Evolutionary conservation across 2,329 filamentous ascomycete species (phyloP).

Genomic region (Trichoderma koningiopsis): DNA sequence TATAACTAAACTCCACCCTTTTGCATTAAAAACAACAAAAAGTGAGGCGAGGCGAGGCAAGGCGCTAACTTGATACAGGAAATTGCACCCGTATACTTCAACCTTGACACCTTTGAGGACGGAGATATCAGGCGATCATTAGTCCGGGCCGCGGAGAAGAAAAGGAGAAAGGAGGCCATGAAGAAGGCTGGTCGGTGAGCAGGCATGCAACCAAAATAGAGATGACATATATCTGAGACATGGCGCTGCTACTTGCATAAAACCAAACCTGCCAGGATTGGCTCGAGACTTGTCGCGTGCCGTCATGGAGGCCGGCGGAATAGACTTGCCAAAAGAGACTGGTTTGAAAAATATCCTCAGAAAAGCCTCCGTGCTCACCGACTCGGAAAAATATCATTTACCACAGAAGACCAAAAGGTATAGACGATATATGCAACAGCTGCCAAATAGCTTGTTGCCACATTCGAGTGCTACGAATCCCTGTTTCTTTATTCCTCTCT

Average conservation of each 20-base stretch:
- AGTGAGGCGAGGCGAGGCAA: slow-evolving; percentile 1
- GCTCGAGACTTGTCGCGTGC: not conserved
- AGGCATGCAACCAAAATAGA: not conserved
- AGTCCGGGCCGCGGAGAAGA: slow-evolving; percentile 59
- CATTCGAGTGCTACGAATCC: not conserved
- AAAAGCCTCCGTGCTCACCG: not conserved
- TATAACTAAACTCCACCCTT: not conserved
- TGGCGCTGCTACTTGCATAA: slow-evolving; percentile 11
- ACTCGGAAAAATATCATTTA: not conserved
- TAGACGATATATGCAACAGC: not conserved
- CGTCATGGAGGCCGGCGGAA: not conserved
- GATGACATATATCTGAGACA: not conserved
- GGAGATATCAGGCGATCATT: slow-evolving; percentile 79
- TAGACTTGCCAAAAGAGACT: not conserved
- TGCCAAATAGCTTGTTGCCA: not conserved
- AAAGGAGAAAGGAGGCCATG: slow-evolving; percentile 61
- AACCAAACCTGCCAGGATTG: not conserved
- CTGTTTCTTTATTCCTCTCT: not conserved
- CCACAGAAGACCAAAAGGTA: not conserved
- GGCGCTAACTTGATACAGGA: slow-evolving; percentile 57
- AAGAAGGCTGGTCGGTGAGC: slow-evolving; percentile 47
- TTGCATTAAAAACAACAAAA: not conserved
- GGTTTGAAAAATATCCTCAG: not conserved
- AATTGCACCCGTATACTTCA: slow-evolving; percentile 91
- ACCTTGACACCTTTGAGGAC: slow-evolving; percentile 78